phyloP scores from a whole-genome alignment of 1,284 basidiomycete species.

The Volvariella surrecta region DNA sequence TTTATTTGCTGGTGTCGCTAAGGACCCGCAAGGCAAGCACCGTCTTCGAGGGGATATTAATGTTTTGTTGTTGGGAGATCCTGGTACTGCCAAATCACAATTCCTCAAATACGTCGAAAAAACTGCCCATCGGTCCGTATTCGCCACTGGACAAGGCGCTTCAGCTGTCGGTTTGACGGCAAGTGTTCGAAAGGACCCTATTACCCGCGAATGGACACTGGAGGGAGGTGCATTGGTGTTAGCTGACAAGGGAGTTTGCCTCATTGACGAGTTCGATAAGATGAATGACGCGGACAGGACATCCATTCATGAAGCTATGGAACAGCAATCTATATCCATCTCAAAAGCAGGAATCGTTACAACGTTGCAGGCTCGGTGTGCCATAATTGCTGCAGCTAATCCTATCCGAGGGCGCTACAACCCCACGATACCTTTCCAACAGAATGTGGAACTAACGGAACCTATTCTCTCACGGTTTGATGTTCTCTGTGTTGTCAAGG shows the following conservation, averaged over 20 bases:
- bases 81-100: constrained; percentile 98
- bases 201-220: constrained; percentile 97
- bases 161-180: constrained; percentile 98
- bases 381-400: constrained; percentile 97
- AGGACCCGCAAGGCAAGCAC: constrained; percentile 96
- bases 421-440: constrained; percentile 95
- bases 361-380: constrained; percentile 92
- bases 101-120: constrained; percentile 99
- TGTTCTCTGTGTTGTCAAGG: constrained; percentile 96
- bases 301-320: constrained; percentile 99
- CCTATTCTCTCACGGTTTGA: constrained; percentile 99
- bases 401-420: constrained; percentile 95
- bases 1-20: constrained; percentile 88
- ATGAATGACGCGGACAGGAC: constrained; percentile 99
- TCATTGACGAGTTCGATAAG: constrained; percentile 99
- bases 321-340: constrained; percentile 99
- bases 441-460: constrained; percentile 98
- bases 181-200: constrained; percentile 94
- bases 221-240: constrained; percentile 97
- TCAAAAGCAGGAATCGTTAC: constrained; percentile 99
- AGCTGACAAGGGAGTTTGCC: constrained; percentile 96
- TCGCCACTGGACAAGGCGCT: constrained; percentile 96
- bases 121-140: constrained; percentile 96
- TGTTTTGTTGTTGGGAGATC: constrained; percentile 91
- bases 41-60: constrained; percentile 98